Conservation (phyloP, 345 rosid genomes). For the Stellera chamaejasme region DNA sequence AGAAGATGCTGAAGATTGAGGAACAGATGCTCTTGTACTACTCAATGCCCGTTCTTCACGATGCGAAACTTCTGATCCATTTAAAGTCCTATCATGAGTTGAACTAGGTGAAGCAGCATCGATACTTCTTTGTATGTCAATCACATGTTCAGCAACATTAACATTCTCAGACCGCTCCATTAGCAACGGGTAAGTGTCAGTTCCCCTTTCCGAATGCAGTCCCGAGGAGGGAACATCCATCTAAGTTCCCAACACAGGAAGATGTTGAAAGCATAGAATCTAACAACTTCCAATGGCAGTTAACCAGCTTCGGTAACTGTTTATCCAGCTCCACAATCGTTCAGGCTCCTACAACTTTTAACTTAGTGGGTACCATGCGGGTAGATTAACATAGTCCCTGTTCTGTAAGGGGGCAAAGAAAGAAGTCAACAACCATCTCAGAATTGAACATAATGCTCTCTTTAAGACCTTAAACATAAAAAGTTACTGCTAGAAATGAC, state of each 20-base stretch:
- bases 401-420: constrained; percentile 17
- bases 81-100: constrained; percentile 46
- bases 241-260: constrained; percentile 35
- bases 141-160: constrained; percentile 46
- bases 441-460: constrained; percentile 1
- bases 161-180: constrained; percentile 63
- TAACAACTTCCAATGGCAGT: constrained; percentile 6
- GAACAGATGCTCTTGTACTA: constrained; percentile 22
- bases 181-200: constrained; percentile 39
- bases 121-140: constrained; percentile 41
- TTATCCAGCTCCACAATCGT: constrained; percentile 1
- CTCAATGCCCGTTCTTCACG: constrained; percentile 43
- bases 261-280: constrained; percentile 40
- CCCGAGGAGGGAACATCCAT: constrained; percentile 72
- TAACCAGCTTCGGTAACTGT: constrained; percentile 1
- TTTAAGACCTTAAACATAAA: neutral
- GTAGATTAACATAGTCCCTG: constrained; percentile 7
- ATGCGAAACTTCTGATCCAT: constrained; percentile 40
- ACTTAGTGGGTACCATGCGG: constrained; percentile 18
- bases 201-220: constrained; percentile 33
- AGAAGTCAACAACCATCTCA: constrained; percentile 3
- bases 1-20: constrained; percentile 40
- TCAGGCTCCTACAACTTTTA: constrained; percentile 4
- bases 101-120: constrained; percentile 38
- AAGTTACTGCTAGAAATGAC: neutral